Base-by-base conservation (phyloP, 2,329 filamentous ascomycete genomes). In the Venturia oleaginea region DNA sequence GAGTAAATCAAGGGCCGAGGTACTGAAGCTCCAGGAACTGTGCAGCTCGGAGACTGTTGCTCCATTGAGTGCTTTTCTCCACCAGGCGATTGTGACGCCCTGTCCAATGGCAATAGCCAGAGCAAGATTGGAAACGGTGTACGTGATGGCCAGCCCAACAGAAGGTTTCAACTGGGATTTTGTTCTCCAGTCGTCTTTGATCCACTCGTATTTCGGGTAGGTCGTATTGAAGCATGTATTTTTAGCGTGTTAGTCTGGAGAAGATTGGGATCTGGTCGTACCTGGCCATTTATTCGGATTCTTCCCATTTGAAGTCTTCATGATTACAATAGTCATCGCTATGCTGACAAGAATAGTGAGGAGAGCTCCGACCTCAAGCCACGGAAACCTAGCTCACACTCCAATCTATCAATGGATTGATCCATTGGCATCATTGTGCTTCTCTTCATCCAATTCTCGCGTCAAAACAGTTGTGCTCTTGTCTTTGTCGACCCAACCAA, bases 71-170 rank as follows among this genome's bases (percentile, higher is more conserved):
- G 67, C 68, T 32, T 68, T 67, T 17, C 69, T 62, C 69, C 69
- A 71, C 69, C 69, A 71, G 2, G 69, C 69, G 32, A 71, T 71
- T 0, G 69, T 69, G 24, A 71, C 66, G 17, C 69, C 69, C 7
- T 70, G 68, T 6, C 68, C 68, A 37, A 71, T 71, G 0, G 69
- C 69, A 13, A 71, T 64, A 1, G 67, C 67, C 17, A 71, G 68
- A 38, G 64, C 64, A 3, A 71, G 40, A 42, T 68, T 70, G 6
- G 68, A 55, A 10, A 68, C 59, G 24, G 65, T 68, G 54, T 70
- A 69, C 27, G 69, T 62, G 8, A 66, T 64, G 2, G 59, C 68
- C 10, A 70, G 61, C 7, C 69, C 63, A 13, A 70, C 68, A 48
- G 68, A 69, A 2, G 69, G 69, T 3, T 68, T 68, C n/a, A 70